phyloP scores from a whole-genome alignment of 2,329 filamentous ascomycete genomes.

The Dryadomyces quercus-mongolicae region DNA sequence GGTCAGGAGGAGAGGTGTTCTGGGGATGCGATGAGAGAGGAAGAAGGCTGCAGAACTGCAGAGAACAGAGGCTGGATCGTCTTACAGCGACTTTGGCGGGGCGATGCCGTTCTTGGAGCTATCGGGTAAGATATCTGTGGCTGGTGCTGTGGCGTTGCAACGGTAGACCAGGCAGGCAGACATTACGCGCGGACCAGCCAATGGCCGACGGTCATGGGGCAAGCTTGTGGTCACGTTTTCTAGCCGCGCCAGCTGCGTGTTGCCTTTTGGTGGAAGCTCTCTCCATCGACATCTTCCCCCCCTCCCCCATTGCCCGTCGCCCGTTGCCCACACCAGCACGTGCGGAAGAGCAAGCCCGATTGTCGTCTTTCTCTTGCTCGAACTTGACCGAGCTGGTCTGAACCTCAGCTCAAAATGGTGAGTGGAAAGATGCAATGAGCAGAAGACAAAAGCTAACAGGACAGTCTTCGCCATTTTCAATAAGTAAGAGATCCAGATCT shows the following conservation, averaged over 20 bases:
- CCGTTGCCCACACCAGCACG: background rate
- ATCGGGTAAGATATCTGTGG: background rate
- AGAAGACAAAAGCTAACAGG: background rate
- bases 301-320: too few relatives aligned
- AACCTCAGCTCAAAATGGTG: conserved; percentile 18
- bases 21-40: background rate
- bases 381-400: background rate
- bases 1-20: conserved; percentile 33
- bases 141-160: background rate
- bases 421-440: conserved; percentile 9
- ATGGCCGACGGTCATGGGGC: background rate
- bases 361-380: background rate
- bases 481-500: conserved; percentile 56
- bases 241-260: conserved; percentile 22
- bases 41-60: conserved; percentile 7
- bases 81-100: background rate
- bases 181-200: conserved; percentile 4
- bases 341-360: background rate
- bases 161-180: background rate
- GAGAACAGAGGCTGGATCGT: background rate
- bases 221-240: conserved; percentile 12
- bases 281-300: conserved; percentile 1
- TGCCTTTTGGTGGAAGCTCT: conserved; percentile 15
- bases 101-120: background rate
- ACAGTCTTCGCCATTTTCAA: conserved; percentile 85